phyloP scores from a whole-genome alignment of 2,329 filamentous ascomycete species.

The Microdochium paspali region DNA sequence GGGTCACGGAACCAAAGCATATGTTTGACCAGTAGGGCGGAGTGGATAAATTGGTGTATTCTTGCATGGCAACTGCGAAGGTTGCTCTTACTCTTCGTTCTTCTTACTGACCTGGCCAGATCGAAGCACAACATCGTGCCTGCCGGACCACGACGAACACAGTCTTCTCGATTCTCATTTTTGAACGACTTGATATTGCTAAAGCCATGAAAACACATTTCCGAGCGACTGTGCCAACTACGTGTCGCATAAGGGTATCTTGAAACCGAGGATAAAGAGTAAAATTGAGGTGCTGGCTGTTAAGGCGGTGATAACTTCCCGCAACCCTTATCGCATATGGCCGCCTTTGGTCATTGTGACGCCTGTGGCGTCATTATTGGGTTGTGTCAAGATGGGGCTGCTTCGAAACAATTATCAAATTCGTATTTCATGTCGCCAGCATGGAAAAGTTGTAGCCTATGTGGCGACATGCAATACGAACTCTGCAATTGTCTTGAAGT shows the following conservation, averaged over 20 bases:
- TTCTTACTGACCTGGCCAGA: no score
- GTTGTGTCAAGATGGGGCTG: no score
- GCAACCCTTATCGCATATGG: no score
- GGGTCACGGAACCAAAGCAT: no score
- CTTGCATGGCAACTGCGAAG: no score
- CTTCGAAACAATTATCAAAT: no score
- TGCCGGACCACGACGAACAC: not conserved
- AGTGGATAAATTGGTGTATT: no score
- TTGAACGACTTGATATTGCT: not conserved
- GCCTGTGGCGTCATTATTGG: not conserved
- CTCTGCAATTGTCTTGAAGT: not conserved
- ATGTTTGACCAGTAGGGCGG: no score
- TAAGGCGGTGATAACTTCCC: no score
- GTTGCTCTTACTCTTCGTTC: no score
- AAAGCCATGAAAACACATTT: not conserved
- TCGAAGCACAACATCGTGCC: not conserved
- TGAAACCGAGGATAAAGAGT: not conserved
- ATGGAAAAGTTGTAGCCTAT: not conserved
- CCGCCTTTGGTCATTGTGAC: no score
- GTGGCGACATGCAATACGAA: not conserved
- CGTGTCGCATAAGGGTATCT: not conserved
- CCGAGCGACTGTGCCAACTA: not conserved
- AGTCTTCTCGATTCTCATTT: not conserved
- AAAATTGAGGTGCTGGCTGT: not conserved
- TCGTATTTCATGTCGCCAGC: not conserved